Evolutionary conservation across 2,329 filamentous ascomycete species (phyloP), one percentile per base, ranked within the genome.

Genomic region (Lojkania enalia): DNA sequence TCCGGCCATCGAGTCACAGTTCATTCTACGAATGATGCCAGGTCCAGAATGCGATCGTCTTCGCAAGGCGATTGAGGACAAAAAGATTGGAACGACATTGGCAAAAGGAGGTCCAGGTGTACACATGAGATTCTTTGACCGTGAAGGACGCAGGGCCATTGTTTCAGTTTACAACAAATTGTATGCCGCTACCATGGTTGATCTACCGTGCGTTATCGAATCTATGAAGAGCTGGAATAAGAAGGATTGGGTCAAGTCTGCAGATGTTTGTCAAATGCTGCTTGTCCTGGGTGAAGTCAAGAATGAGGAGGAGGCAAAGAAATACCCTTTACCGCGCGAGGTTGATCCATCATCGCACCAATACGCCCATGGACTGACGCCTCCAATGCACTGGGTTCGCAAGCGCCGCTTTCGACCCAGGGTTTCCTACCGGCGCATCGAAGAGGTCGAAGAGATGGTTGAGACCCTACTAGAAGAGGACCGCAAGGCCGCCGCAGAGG

Each of bases 141-240:
- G 75, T 62, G 87, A 89, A 37, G 83, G 85, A 31, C 80, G 89
- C 39, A 82, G 90, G n/a, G 85, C 87, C 1, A 75, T 88, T 51
- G 70, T 95, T 23, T 83, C 77, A 2, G 79, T 95, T 49, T 82
- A 84, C 50, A 84, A 84, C 3, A 80, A 82, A 39, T 77, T 81
- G 37, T 95, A 89, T 64, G 90, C 88, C 0, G 89, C 87, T 18
- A 81, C 85, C 15, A 77, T 95, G 66, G 85, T 95, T 6, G 90
- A 95, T 58, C 72, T 96, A 21, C 90, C 90, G 0, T 94, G 88
- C 48, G 88, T 96, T 46, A 85, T 91, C 4, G 90, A 96, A 66
- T 86, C 85, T 5, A 90, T 94, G 86, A 96, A 96, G 76, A 91
- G 87, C 47, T 96, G 90, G 88, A 90, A 95, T 66, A 85, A 85